Conservation (phyloP, 768 basidiomycete species). For the Amylocystis lapponica region DNA sequence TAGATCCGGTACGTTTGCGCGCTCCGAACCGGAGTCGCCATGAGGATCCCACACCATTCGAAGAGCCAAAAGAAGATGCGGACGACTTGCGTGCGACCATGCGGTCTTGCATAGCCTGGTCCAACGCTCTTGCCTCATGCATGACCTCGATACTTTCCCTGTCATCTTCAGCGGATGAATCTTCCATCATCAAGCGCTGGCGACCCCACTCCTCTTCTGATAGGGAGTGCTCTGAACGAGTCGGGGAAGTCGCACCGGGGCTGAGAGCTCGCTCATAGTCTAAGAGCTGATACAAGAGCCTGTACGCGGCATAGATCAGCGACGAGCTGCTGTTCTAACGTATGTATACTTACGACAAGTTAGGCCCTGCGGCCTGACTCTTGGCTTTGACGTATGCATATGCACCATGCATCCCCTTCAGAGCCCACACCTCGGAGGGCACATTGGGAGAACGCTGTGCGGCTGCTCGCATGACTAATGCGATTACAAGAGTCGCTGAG, state of each 20-base stretch:
- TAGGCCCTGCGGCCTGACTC: constrained; percentile 84
- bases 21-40: constrained; percentile 60
- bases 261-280: constrained; percentile 82
- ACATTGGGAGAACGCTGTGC: constrained; percentile 58
- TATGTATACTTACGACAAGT: constrained; percentile 76
- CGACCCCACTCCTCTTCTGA: constrained; percentile 80
- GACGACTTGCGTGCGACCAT: constrained; percentile 71
- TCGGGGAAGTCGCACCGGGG: constrained; percentile 42
- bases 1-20: constrained; percentile 69
- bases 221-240: constrained; percentile 49
- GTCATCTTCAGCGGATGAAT: constrained; percentile 45
- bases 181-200: constrained; percentile 55
- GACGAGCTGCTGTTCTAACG: no score
- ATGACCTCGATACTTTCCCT: constrained; percentile 52
- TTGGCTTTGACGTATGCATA: constrained; percentile 88
- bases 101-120: constrained; percentile 85
- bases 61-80: constrained; percentile 53
- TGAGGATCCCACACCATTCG: constrained; percentile 56
- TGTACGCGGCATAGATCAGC: constrained; percentile 27
- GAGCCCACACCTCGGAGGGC: constrained; percentile 68
- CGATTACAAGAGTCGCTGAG: constrained; percentile 86
- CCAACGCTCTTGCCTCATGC: constrained; percentile 77
- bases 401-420: constrained; percentile 86
- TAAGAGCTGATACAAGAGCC: constrained; percentile 88
- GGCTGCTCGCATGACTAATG: constrained; percentile 91